Evolutionary conservation across 345 rosid species (phyloP).

Genomic region (Conringia planisiliqua): DNA sequence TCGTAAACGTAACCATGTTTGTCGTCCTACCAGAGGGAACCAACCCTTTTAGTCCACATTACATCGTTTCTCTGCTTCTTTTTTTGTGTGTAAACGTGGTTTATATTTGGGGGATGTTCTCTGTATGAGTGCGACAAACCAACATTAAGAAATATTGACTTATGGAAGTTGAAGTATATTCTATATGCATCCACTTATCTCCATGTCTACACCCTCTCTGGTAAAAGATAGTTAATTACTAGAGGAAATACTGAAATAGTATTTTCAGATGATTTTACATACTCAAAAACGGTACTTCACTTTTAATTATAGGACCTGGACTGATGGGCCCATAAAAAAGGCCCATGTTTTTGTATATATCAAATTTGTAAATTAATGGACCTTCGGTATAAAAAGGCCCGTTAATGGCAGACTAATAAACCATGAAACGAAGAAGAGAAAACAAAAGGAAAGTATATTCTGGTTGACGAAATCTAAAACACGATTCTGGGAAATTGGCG

Average conservation of each 20-base stretch:
- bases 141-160: background rate
- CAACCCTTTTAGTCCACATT: constrained; percentile 5
- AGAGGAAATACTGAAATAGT: too few species aligned
- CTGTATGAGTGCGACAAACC: background rate
- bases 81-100: background rate
- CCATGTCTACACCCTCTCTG: background rate
- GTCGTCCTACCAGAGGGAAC: constrained; percentile 74
- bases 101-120: background rate
- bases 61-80: background rate
- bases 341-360: background rate
- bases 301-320: background rate
- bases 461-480: background rate
- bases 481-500: background rate
- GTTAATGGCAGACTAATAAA: background rate
- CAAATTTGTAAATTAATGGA: background rate
- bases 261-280: too few species aligned
- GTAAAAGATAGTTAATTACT: too few species aligned
- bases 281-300: too few species aligned
- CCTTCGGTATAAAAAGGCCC: background rate
- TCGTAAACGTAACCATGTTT: constrained; percentile 78
- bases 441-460: background rate
- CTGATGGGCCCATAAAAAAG: background rate
- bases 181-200: background rate
- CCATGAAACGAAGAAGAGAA: too few species aligned
- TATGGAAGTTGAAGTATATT: background rate